Base-by-base conservation (phyloP, 1,139 yeast species). In the Yamadazyma sp. region DNA sequence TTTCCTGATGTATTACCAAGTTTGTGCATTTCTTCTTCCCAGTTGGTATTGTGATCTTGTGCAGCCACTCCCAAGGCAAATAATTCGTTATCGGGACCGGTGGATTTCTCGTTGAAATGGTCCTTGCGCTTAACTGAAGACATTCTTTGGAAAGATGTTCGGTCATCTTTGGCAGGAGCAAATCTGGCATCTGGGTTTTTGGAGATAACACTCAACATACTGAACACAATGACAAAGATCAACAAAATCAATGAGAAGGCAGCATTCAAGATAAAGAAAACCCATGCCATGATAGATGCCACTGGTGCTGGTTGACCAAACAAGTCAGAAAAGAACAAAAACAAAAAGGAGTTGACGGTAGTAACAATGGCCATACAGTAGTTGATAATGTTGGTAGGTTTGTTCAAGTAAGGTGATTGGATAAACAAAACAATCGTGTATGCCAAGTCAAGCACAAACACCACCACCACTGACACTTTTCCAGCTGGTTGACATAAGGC, bases 151-250 rank as follows among this genome's bases (percentile, higher is more conserved):
- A 86, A 86, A 2, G 92, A 83, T 13, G 86, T 78, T 73, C 95
- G 77, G 56, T 86, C 95, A 65, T 86, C 95, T 50, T 70, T 81
- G 7, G 90, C 90, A 13, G 92, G 92, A 33, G 84, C 85, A 59
- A 85, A 86, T 59, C 87, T 78, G 9, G 87, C 80, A 62, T 86
- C 95, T 22, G 94, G 94, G 55, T 85, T 86, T 66, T 82, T 84
- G 14, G 87, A 78, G 43, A 80, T 61, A 1, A 83, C 47, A 23
- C 86, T 78, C 53, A 79, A 62, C 10, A 62, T 59, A 39, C 80
- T 73, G 49, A 81, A 78, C 0, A 76, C 76, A 44, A 85, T 67
- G 47, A 83, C 79, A 64, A 81, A 59, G 33, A 84, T 47, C 55
- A 86, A 69, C 41, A 86, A 64, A 35, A 84, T 69, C 45, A 83